phyloP scores from a whole-genome alignment of 805 yeast species.

The Suhomyces sp. region DNA sequence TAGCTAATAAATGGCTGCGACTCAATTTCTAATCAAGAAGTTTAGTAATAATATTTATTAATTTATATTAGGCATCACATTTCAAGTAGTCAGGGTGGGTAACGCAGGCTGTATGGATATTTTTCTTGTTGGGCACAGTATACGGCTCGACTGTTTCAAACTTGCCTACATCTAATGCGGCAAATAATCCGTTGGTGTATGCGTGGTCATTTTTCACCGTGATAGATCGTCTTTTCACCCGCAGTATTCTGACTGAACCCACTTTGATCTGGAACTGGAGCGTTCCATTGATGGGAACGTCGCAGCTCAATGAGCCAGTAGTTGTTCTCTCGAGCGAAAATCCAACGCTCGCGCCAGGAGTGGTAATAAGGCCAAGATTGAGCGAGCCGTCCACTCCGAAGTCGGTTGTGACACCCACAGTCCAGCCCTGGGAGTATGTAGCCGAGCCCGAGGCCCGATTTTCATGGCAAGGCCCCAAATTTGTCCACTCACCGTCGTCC shows the following conservation, averaged over 20 bases:
- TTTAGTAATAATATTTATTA: too few relatives aligned
- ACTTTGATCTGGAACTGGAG: slow-evolving; percentile 8
- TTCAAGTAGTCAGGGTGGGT: slow-evolving; percentile 1
- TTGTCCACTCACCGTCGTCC: slow-evolving; percentile 3
- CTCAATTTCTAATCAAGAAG: too few relatives aligned
- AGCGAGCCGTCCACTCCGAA: background rate
- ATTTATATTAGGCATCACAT: too few relatives aligned
- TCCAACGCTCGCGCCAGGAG: background rate
- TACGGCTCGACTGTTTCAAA: slow-evolving; percentile 2
- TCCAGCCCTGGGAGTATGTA: slow-evolving; percentile 6
- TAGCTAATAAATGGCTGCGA: background rate
- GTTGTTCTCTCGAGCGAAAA: background rate
- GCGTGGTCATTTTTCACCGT: background rate
- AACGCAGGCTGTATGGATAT: slow-evolving; percentile 9
- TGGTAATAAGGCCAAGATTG: background rate
- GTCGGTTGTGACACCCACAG: background rate
- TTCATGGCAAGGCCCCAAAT: slow-evolving; percentile 6
- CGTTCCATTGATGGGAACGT: slow-evolving; percentile 4
- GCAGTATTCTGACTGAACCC: background rate
- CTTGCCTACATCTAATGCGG: slow-evolving; percentile 2
- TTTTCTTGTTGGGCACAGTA: background rate
- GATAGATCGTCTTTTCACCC: background rate
- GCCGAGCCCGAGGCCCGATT: slow-evolving; percentile 5
- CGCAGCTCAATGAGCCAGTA: slow-evolving; percentile 6
- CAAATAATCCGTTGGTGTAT: background rate